Evolutionary conservation across 139 green algal species (phyloP).

Genomic region (Volvox reticuliferus): DNA sequence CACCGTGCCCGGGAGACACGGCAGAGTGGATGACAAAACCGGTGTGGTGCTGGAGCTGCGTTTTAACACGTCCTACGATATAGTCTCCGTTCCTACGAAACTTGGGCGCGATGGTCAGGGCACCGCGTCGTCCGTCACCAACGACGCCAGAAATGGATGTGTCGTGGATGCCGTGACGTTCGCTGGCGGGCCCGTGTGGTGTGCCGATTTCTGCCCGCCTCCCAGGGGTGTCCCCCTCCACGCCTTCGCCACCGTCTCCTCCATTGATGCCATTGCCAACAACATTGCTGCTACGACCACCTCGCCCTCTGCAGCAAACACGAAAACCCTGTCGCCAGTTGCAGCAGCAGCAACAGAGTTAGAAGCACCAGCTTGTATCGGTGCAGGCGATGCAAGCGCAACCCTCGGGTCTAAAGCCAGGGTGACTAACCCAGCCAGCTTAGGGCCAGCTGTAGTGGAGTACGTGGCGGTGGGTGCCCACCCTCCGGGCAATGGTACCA

Average conservation of each 20-base stretch:
- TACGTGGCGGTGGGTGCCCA: constrained; percentile 66
- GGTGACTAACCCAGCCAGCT: neutral
- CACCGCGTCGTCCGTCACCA: neutral
- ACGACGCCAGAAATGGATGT: neutral
- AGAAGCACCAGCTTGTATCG: neutral
- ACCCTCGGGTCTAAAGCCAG: no score
- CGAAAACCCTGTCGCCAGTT: neutral
- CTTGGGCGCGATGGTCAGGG: neutral
- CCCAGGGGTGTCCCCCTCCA: neutral
- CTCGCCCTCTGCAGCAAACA: no score
- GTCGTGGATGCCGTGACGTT: constrained; percentile 54
- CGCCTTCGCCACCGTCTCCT: neutral
- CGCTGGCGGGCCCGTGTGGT: constrained; percentile 68
- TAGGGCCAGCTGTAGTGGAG: constrained; percentile 7
- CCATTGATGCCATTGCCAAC: neutral
- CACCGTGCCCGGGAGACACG: neutral
- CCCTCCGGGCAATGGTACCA: constrained; percentile 18
- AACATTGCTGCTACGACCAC: no score
- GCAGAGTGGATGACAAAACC: neutral
- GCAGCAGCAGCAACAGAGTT: neutral
- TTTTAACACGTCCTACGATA: neutral
- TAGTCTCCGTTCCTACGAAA: neutral
- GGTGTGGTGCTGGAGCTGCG: neutral
- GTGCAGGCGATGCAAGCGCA: no score
- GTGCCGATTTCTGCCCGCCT: constrained; percentile 68